phyloP scores from a whole-genome alignment of 352 stramenopile species.

The Globisporangium lucens region DNA sequence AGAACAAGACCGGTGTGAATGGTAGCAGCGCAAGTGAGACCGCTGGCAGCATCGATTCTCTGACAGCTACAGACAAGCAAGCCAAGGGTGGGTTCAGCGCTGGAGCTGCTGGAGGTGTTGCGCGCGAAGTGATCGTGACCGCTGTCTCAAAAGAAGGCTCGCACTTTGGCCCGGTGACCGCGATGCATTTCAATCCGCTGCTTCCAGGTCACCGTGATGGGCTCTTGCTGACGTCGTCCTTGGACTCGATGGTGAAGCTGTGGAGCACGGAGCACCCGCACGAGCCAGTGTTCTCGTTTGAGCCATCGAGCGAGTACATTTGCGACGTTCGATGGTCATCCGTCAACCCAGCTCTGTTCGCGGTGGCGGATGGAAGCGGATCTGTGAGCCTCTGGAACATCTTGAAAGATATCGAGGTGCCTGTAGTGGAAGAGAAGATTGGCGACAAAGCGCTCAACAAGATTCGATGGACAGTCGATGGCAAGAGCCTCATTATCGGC shows the following conservation, averaged over 20 bases:
- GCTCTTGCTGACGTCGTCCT: constrained; percentile 75
- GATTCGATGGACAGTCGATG: constrained; percentile 74
- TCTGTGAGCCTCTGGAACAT: constrained; percentile 84
- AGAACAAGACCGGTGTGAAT: constrained; percentile 44
- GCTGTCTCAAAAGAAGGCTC: constrained; percentile 58
- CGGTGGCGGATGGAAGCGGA: constrained; percentile 74
- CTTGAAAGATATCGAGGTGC: constrained; percentile 78
- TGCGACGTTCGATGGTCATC: constrained; percentile 86
- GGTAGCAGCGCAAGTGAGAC: constrained; percentile 18
- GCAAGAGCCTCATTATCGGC: constrained; percentile 75
- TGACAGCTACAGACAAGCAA: constrained; percentile 36
- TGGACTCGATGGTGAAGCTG: constrained; percentile 87
- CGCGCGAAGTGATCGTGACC: constrained; percentile 70
- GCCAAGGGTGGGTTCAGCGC: constrained; percentile 23
- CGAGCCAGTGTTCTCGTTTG: constrained; percentile 71
- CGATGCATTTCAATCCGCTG: constrained; percentile 82
- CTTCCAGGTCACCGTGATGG: constrained; percentile 68
- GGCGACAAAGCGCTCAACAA: constrained; percentile 80
- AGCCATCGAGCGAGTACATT: constrained; percentile 87
- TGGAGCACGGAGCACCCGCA: constrained; percentile 83
- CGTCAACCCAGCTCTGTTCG: constrained; percentile 76
- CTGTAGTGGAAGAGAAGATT: constrained; percentile 60
- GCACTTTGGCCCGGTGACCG: constrained; percentile 82
- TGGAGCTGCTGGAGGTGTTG: constrained; percentile 14
- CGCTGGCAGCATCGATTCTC: constrained; percentile 4